Evolutionary conservation across 2,329 filamentous ascomycete genomes (phyloP), one percentile per base, ranked within the genome.

Genomic region (Aspergillus sp.): DNA sequence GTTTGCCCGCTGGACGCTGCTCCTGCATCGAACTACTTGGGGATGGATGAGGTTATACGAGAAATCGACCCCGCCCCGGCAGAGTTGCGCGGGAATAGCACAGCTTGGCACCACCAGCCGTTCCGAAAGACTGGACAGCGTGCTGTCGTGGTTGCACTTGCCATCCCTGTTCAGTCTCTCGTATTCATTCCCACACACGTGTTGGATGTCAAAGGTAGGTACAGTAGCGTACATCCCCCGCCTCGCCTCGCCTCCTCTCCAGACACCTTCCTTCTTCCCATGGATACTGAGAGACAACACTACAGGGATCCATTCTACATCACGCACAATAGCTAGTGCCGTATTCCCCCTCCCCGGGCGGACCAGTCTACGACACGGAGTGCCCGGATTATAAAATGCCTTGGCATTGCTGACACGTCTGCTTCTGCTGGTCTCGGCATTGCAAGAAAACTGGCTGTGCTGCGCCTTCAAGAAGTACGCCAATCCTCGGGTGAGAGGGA

Each of bases 31-130:
- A 44, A 44, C 42, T 25, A 25, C 38, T 32, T 44, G 13, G 8
- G 23, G 41, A 36, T 36, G 53, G 53, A 32, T 55, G 53, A 36
- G 32, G 41, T 55, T 8, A 55, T 55, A 55, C 53, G 53, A 55
- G 39, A 55, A 36, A 36, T 36, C 30, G 17, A 47, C 53, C 39
- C 53, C 53, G 53, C 53, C 42, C 32, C 32, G 4, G 32, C 32
- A 13, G 32, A 41, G 17, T 21, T 15, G 11, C 39, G 32, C 50
- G 38, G 32, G 51, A 21, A 32, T 32, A 39, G 51, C 38, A 32
- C 42, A 15, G 19, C 53, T 55, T 44, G 52, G 52, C 52, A 44
- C 27, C 38, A 52, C 17, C 52, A 23, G 5, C 52, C 32, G 32
- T 54, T 54, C 53, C 53, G 41, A 21, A 47, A 41, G 41, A 47